phyloP scores from a whole-genome alignment of 345 rosid genomes.

The Streptanthus diversifolius region DNA sequence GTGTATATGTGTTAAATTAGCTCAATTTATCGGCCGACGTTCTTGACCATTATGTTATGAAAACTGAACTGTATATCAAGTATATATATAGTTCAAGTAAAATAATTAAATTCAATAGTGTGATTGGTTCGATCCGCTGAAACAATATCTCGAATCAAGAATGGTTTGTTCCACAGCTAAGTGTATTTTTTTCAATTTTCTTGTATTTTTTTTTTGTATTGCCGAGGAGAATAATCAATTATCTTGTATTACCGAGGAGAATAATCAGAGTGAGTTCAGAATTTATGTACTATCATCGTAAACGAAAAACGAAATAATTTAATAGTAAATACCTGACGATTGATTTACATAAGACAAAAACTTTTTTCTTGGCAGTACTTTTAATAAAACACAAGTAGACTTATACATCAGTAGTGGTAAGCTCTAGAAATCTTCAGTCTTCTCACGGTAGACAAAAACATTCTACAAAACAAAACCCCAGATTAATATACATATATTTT shows the following conservation, averaged over 20 bases:
- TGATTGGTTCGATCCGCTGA: neutral
- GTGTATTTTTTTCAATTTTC: neutral
- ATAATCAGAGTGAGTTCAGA: neutral
- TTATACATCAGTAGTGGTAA: constrained; percentile 29
- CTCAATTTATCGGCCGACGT: neutral
- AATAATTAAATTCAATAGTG: neutral
- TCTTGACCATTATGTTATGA: neutral
- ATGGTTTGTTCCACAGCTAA: neutral
- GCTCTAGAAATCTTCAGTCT: constrained; percentile 87
- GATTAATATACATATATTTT: neutral
- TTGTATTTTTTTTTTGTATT: neutral
- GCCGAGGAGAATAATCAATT: neutral
- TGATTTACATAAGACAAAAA: constrained; percentile 19
- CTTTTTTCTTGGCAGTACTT: constrained; percentile 5
- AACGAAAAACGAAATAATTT: neutral
- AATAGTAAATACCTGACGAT: constrained; percentile 16
- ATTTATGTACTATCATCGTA: neutral
- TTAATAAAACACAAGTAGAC: neutral
- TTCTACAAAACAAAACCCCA: constrained; percentile 40
- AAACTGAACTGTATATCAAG: neutral
- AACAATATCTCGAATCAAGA: neutral
- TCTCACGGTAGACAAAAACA: constrained; percentile 84
- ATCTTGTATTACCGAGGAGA: neutral
- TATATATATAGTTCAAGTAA: neutral
- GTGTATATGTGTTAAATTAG: neutral